These are phyloP conservation scores for Termitomyces sp. DNA, from an alignment of 768 basidiomycete genomes.

Conservation along the genomic window DNA sequence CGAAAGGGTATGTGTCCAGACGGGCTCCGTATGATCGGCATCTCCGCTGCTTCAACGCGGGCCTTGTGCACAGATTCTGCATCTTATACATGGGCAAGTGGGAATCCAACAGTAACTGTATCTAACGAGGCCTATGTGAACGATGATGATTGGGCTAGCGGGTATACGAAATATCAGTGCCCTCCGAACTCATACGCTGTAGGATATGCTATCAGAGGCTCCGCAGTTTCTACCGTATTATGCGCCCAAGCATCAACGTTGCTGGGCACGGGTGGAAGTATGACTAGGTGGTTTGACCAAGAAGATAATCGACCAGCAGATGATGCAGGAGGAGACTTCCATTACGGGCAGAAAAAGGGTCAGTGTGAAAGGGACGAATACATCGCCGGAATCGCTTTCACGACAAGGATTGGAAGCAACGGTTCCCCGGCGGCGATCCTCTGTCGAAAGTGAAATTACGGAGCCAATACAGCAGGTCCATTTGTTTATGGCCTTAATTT, in stretches of 20 bases:
- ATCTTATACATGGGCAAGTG: slow-evolving; percentile 8
- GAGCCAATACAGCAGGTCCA: neutral
- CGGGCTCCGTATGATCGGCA: slow-evolving; percentile 11
- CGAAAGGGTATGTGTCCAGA: slow-evolving; percentile 14
- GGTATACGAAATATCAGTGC: slow-evolving; percentile 14
- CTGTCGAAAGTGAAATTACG: slow-evolving; percentile 1
- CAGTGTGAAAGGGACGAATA: slow-evolving; percentile 11
- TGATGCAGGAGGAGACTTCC: slow-evolving; percentile 10
- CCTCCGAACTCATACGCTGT: slow-evolving; percentile 9
- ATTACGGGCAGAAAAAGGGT: slow-evolving; percentile 5
- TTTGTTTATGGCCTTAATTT: neutral
- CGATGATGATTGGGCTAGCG: slow-evolving; percentile 10
- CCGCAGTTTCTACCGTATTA: slow-evolving; percentile 7
- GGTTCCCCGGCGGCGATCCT: slow-evolving; percentile 9
- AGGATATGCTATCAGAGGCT: slow-evolving; percentile 11
- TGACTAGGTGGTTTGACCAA: slow-evolving; percentile 11
- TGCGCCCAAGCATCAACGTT: slow-evolving; percentile 6
- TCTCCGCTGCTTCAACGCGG: slow-evolving; percentile 9
- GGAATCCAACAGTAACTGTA: slow-evolving; percentile 8
- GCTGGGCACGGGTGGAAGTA: slow-evolving; percentile 6
- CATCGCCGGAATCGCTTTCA: slow-evolving; percentile 11
- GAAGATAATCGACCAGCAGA: slow-evolving; percentile 7
- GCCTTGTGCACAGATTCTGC: slow-evolving; percentile 10
- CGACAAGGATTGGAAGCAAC: slow-evolving; percentile 9
- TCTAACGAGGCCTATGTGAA: slow-evolving; percentile 8